Evolutionary conservation across 2,329 filamentous ascomycete genomes (phyloP).

Genomic region (Colletotrichum cuscutae): DNA sequence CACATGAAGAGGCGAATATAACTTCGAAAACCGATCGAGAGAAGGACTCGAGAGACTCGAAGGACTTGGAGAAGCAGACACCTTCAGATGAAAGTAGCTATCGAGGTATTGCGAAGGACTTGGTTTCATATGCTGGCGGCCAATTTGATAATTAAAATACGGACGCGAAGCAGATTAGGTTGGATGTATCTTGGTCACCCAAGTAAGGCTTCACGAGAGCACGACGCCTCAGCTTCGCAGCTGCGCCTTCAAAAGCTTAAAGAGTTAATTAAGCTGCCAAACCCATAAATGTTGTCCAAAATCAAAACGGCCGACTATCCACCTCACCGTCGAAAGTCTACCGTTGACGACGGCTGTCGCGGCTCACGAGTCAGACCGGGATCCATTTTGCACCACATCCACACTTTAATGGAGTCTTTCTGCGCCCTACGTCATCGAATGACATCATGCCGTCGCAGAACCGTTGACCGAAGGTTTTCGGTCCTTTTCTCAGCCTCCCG

Average conservation of each 20-base stretch:
- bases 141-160: background rate
- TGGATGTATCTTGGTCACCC: background rate
- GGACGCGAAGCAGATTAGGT: background rate
- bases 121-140: background rate
- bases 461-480: slow-evolving; percentile 11
- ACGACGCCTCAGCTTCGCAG: no score
- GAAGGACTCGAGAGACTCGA: background rate
- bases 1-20: background rate
- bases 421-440: slow-evolving; percentile 14
- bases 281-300: background rate
- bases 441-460: slow-evolving; percentile 32
- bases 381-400: background rate
- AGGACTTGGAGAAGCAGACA: background rate
- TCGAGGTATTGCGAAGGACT: no score
- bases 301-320: background rate
- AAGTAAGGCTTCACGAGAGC: background rate
- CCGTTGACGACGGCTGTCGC: slow-evolving; percentile 9
- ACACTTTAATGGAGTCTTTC: slow-evolving; percentile 1
- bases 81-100: no score
- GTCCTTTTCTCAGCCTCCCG: background rate
- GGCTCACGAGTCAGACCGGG: slow-evolving; percentile 13
- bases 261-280: background rate
- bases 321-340: background rate
- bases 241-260: no score
- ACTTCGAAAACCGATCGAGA: no score